Evolutionary conservation across 108 stramenopile genomes (phyloP), one percentile per base, ranked within the genome.

Genomic region (Skeletonema grethae): DNA sequence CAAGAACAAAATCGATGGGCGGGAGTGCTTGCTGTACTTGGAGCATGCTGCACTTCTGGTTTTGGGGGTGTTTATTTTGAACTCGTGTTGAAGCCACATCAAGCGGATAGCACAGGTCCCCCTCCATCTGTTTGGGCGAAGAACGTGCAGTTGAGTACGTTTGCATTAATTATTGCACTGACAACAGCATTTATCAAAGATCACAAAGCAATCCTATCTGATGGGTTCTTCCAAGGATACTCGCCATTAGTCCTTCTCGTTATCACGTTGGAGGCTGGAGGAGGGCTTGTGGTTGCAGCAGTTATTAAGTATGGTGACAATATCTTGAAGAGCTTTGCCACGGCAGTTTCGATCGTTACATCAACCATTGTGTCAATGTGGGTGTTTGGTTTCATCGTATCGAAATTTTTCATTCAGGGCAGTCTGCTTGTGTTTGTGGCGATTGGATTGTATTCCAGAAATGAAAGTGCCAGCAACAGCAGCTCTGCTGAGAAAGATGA

Each of bases 51-150:
- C 74, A 97, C 97, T 15, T 94, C 92, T 1, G 98, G 98, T 0
- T 98, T 98, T 68, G 81, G 88, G 9, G 97, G 99, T 2, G 98
- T 99, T 2, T 99, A 96, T 70, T 98, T 99, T 82, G 99, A 99
- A 71, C 88, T 84, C 67, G 93, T 99, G 45, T 72, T 99, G 31
- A 98, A 98, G 77, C 94, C 91, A 31, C 79, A 81, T 15, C 93
- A 89, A 6, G 81, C 81, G 13, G 18, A 31, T 77, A 18, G 83
- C 67, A 11, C 82, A 72, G 39, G 82, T 39, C 76, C 69, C 30
- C 69, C 84, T 36, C 72, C 87, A 5, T 85, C 85, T 9, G 82
- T 99, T 45, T 99, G 98, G 98, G 80, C 96, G 20, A 90, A 97
- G 63, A 98, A 99, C 74, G 87, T 98, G 28, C 98, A 99, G 80